Evolutionary conservation across 352 stramenopile species (phyloP).

Genomic region (Pythium scleroteichum): DNA sequence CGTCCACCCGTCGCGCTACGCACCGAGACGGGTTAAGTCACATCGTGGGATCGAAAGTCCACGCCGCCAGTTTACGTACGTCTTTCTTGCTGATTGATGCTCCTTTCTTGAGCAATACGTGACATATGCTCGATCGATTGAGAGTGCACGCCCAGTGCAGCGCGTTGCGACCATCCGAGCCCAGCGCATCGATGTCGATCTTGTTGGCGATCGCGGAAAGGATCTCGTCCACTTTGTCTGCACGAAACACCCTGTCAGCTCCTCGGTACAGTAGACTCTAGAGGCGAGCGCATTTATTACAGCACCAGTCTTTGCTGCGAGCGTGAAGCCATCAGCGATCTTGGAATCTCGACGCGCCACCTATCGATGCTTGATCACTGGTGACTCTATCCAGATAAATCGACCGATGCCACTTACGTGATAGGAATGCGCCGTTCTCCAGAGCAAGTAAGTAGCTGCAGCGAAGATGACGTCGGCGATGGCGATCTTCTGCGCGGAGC

Average conservation of each 20-base stretch:
- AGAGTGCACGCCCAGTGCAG: constrained; percentile 81
- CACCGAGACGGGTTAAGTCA: neutral
- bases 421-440: constrained; percentile 64
- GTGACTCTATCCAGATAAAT: neutral
- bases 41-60: too few relatives aligned
- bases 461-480: constrained; percentile 52
- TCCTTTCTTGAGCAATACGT: constrained; percentile 83
- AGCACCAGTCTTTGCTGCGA: constrained; percentile 63
- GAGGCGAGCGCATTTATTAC: too few relatives aligned
- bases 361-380: neutral
- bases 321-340: constrained; percentile 70
- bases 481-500: constrained; percentile 34
- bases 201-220: constrained; percentile 68
- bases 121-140: constrained; percentile 73
- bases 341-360: constrained; percentile 35
- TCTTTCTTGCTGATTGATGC: constrained; percentile 78
- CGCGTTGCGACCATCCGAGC: constrained; percentile 75
- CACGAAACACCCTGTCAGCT: neutral
- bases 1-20: constrained; percentile 74
- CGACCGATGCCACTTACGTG: constrained; percentile 32
- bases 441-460: constrained; percentile 49
- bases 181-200: constrained; percentile 72
- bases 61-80: constrained; percentile 24
- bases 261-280: neutral
- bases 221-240: constrained; percentile 77